These are phyloP conservation scores for Arthrobotrys pseudoclavata DNA, from an alignment of 2,329 filamentous ascomycete species.

Conservation along the genomic window DNA sequence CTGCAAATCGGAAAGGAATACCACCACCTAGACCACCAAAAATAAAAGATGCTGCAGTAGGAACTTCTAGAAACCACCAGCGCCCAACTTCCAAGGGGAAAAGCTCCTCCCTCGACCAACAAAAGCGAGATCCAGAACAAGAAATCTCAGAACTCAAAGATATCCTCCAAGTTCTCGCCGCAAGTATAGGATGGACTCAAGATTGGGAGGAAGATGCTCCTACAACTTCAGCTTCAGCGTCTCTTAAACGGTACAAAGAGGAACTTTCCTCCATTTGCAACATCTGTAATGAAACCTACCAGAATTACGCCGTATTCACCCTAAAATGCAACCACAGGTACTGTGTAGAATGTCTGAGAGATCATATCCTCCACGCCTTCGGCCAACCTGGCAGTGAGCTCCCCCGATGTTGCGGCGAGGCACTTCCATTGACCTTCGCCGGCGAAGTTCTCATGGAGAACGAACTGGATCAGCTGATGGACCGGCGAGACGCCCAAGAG, in stretches of 20 bases:
- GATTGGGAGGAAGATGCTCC: constrained; percentile 47
- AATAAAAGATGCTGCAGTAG: constrained; percentile 1
- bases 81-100: constrained; percentile 17
- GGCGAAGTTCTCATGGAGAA: constrained; percentile 54
- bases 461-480: constrained; percentile 45
- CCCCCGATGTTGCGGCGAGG: constrained; percentile 50
- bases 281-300: constrained; percentile 47
- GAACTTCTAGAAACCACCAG: not conserved
- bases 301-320: constrained; percentile 48
- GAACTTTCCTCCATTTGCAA: constrained; percentile 49
- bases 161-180: constrained; percentile 48
- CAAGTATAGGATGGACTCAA: constrained; percentile 38
- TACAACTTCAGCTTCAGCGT: constrained; percentile 40
- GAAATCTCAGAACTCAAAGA: constrained; percentile 56
- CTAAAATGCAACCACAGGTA: constrained; percentile 49
- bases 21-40: not conserved
- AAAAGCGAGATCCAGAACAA: constrained; percentile 29
- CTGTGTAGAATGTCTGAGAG: constrained; percentile 54
- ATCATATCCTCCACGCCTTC: constrained; percentile 47
- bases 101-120: constrained; percentile 1
- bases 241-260: constrained; percentile 46
- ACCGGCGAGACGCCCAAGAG: constrained; percentile 42
- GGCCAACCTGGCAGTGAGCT: constrained; percentile 39
- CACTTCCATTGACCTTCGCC: constrained; percentile 41
- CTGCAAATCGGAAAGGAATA: not conserved